Conservation (phyloP, 2,329 filamentous ascomycete genomes). For the Ceratocystiopsis brevicomis region DNA sequence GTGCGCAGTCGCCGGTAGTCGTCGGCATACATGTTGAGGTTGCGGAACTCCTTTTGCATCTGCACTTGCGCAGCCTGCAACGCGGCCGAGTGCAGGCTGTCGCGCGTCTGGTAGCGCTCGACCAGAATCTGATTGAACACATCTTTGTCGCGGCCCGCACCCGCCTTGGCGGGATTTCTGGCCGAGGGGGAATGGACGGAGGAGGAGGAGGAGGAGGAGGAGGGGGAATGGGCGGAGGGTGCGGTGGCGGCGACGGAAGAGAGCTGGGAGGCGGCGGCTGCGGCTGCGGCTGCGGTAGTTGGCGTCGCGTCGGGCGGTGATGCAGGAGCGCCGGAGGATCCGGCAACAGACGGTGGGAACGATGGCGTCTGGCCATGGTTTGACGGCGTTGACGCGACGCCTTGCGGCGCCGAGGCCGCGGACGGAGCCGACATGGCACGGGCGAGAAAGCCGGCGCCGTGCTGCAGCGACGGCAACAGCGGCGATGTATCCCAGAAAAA, state of each 20-base stretch:
- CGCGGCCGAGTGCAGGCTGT: conserved; percentile 33
- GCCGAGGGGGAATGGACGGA: not conserved
- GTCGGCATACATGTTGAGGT: conserved; percentile 41
- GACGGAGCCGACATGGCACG: conserved; percentile 24
- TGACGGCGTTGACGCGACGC: conserved; percentile 3
- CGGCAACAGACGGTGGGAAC: not conserved
- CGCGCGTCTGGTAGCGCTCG: conserved; percentile 33
- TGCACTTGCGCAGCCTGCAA: conserved; percentile 35
- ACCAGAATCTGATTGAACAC: conserved; percentile 34
- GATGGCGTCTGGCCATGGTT: too few species aligned
- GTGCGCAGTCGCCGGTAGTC: conserved; percentile 46
- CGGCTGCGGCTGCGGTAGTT: not conserved
- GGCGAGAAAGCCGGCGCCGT: conserved; percentile 17
- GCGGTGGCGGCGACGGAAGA: not conserved
- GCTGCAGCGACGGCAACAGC: conserved; percentile 14
- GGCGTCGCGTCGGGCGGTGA: not conserved
- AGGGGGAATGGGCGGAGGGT: not conserved
- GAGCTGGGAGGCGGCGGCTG: not conserved
- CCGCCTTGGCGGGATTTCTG: not conserved
- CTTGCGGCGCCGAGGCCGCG: conserved; percentile 15
- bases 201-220: not conserved
- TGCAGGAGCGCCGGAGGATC: not conserved
- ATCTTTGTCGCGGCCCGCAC: conserved; percentile 30
- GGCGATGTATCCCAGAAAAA: not conserved
- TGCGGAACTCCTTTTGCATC: conserved; percentile 23